Evolutionary conservation across 2,329 filamentous ascomycete genomes (phyloP).

Genomic region (Arthrobotrys sinensis): DNA sequence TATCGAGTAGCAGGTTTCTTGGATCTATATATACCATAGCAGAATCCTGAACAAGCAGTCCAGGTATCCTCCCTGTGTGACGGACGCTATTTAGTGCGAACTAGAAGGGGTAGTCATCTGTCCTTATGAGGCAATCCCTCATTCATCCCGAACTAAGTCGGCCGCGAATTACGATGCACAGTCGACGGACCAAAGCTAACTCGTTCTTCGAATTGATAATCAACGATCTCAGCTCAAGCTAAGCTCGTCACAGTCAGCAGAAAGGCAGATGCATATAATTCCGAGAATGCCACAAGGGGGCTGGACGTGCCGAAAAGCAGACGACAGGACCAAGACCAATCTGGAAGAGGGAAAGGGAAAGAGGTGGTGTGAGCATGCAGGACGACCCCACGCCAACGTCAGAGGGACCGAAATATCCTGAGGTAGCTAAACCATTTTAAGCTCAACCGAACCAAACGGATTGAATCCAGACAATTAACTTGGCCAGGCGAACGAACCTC

Average conservation of each 20-base stretch:
- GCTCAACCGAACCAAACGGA: constrained; percentile 58
- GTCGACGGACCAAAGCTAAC: constrained; percentile 19
- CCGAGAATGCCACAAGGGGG: constrained; percentile 38
- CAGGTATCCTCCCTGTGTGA: constrained; percentile 10
- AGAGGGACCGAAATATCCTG: constrained; percentile 23
- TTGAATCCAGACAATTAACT: constrained; percentile 23
- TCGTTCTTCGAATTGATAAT: constrained; percentile 28
- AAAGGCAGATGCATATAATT: constrained; percentile 37
- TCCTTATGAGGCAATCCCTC: constrained; percentile 41
- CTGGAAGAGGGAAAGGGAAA: constrained; percentile 30
- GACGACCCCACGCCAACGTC: constrained; percentile 46
- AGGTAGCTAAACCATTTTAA: constrained; percentile 29
- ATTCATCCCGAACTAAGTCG: constrained; percentile 22
- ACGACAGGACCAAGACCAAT: constrained; percentile 25
- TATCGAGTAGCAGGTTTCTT: constrained; percentile 30
- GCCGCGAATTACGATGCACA: constrained; percentile 35
- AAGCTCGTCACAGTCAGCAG: constrained; percentile 49
- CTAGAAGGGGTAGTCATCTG: constrained; percentile 17
- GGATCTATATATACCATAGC: constrained; percentile 31
- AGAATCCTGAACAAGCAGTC: neutral
- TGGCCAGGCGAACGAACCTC: constrained; percentile 33
- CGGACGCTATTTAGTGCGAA: constrained; percentile 10
- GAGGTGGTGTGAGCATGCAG: constrained; percentile 55
- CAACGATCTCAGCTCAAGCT: constrained; percentile 40
- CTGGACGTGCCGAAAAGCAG: constrained; percentile 38